These are phyloP conservation scores for Pugionium cornutum DNA, from an alignment of 345 rosid genomes.

Conservation along the genomic window DNA sequence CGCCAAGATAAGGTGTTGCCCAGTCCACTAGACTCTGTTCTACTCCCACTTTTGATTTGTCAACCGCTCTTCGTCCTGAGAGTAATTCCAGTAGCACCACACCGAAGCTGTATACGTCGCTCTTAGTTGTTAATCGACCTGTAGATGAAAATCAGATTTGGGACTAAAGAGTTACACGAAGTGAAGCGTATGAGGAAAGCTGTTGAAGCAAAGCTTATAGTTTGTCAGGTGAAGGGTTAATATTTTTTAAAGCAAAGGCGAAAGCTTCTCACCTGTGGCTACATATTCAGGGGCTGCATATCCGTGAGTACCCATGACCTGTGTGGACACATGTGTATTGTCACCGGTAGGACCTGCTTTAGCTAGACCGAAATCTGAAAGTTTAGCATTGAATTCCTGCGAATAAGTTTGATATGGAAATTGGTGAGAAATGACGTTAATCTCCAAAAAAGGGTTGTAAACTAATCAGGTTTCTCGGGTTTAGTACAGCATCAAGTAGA, in stretches of 20 bases:
- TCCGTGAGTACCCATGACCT: slow-evolving; percentile 96
- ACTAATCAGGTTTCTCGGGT: slow-evolving; percentile 7
- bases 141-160: slow-evolving; percentile 31
- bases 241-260: background rate
- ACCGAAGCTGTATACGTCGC: slow-evolving; percentile 96
- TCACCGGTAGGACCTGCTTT: slow-evolving; percentile 99
- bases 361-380: slow-evolving; percentile 96
- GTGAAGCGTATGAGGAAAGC: background rate
- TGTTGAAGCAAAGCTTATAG: slow-evolving; percentile 1
- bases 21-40: slow-evolving; percentile 94
- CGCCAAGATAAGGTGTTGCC: slow-evolving; percentile 89
- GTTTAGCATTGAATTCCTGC: slow-evolving; percentile 89
- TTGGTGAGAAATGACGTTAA: slow-evolving; percentile 20
- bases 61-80: slow-evolving; percentile 90
- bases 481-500: slow-evolving; percentile 77
- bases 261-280: slow-evolving; percentile 69
- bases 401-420: background rate
- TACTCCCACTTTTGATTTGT: slow-evolving; percentile 70
- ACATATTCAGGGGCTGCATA: slow-evolving; percentile 98
- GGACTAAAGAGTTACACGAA: background rate
- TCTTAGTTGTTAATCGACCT: slow-evolving; percentile 92
- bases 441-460: background rate
- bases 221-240: slow-evolving; percentile 43
- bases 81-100: slow-evolving; percentile 88
- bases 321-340: slow-evolving; percentile 94